Evolutionary conservation across 306 rosid species (phyloP), one percentile per base, ranked within the genome.

Genomic region (Medicago arabica): DNA sequence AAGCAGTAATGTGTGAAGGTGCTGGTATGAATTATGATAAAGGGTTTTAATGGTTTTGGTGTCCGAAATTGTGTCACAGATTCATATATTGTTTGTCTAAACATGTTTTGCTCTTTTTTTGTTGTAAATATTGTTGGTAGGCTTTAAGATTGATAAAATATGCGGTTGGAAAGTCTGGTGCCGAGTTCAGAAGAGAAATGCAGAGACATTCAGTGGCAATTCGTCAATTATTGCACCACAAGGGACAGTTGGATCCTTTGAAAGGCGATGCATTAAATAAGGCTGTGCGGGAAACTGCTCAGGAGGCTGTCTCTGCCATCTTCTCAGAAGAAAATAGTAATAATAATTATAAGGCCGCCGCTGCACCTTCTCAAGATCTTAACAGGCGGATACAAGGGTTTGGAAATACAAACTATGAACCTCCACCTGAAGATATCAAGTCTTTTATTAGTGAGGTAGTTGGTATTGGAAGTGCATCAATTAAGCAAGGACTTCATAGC

Each of bases 361-460:
- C 92, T 8, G 71, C 93, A 36, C 91, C 98, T 71, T 84, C 93
- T 15, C 98, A 96, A 38, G 89, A 96, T 87, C 83, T 88, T 51
- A 90, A 85, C 85, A 81, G 86, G 77, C 84, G 98, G 84, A 96
- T 96, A 85, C 93, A 92, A 88, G 99, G 99, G 75, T 96, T 96
- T 83, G 99, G 99, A 69, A 96, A 87, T 85, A 85, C 93, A 68
- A 90, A 89, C 84, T 88, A 8, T 53, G 97, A 89, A 76, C 40
- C 44, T 10, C 89, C 91, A 36, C 68, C 79, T 2, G 96, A 92
- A 43, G 99, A 92, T 55, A 89, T 82, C 77, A 90, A 88, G 69
- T 92, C 99, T 31, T 96, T 96, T 84, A 84, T 96, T 39, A 96
- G 97, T 60, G 99, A 89, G 90, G 99, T 96, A 76, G 99, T 96